Base-by-base conservation (phyloP, 108 stramenopile species). In the Cyclotella cryptica region DNA sequence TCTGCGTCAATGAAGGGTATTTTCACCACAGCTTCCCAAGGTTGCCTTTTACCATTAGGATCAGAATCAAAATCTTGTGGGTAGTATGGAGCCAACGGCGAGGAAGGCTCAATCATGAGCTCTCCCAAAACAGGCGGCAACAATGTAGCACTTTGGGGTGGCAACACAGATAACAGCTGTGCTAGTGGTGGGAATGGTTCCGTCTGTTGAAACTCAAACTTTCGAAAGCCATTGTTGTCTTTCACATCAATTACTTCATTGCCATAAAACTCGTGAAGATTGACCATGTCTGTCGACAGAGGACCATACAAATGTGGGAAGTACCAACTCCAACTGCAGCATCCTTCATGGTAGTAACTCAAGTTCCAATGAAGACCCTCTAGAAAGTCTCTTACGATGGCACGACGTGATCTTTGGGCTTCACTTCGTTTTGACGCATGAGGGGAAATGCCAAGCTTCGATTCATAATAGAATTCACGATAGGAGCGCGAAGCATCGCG, bases 341-440 rank as follows among this genome's bases (percentile, higher is more conserved):
- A 97, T 58, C 99, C 99, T 62, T 95, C 83, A 85, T 99, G 98
- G 78, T 99, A 99, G 81, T 99, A 99, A 52, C 90, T 87, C 75
- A 98, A 71, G 47, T 87, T 86, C 99, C 99, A 99, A 77, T 97
- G 96, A 14, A 98, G 77, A 10, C 97, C 98, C 76, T 98, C 97
- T 29, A 98, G 63, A 69, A 92, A 98, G 64, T 96, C 90, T 15
- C 92, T 81, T 29, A 84, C 96, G 69, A 97, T 86, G 19, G 89
- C 87, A 59, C 92, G 85, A 7, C 93, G 86, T 64, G 85, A 88
- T 35, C 90, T 84, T 59, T 95, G 89, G 30, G 84, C 86, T 22
- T 85, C 87, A 19, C 63, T 55, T 30, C 79, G 67, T 0, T 67
- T 62, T 24, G 67, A 65, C 18, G 85, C 78, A 13, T 71, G 67